phyloP scores from a whole-genome alignment of 805 yeast species.

The Wickerhamiella kurtzmanii region DNA sequence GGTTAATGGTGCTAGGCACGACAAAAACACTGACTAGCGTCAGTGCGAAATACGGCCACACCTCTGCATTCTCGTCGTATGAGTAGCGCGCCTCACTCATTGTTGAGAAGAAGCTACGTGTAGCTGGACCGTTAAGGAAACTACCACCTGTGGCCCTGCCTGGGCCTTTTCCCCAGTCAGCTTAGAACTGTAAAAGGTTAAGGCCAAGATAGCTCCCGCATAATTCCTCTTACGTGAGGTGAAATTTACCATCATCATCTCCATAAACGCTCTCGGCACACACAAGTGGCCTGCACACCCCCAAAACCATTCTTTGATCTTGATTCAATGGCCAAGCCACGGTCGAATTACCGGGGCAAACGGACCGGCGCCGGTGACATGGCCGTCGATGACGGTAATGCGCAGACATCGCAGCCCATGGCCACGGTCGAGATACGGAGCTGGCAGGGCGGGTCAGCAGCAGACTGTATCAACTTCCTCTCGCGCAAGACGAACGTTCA shows the following conservation, averaged over 20 bases:
- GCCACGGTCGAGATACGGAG: constrained; percentile 52
- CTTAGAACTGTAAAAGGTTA: too few species aligned
- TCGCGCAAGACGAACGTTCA: constrained; percentile 50
- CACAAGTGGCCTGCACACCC: too few species aligned
- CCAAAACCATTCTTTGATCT: too few species aligned
- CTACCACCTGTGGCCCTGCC: too few species aligned
- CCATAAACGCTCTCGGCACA: not conserved
- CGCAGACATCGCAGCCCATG: constrained; percentile 1
- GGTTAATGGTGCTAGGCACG: constrained; percentile 45
- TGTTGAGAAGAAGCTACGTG: too few species aligned
- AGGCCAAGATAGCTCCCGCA: too few species aligned
- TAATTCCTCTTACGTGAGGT: not conserved
- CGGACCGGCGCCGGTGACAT: constrained; percentile 21
- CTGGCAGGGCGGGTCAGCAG: constrained; percentile 69
- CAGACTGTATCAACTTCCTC: constrained; percentile 55
- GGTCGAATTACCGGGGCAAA: constrained; percentile 11
- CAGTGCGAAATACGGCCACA: constrained; percentile 83
- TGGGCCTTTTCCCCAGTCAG: too few species aligned
- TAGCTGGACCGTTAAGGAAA: too few species aligned
- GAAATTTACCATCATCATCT: too few species aligned
- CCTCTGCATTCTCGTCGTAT: constrained; percentile 79
- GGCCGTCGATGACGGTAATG: constrained; percentile 21
- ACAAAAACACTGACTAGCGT: constrained; percentile 57
- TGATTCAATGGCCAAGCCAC: constrained; percentile 9
- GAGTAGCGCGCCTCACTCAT: constrained; percentile 49